Evolutionary conservation across 2,329 filamentous ascomycete species (phyloP), one percentile per base, ranked within the genome.

Genomic region (Amesomyces nigricolor): DNA sequence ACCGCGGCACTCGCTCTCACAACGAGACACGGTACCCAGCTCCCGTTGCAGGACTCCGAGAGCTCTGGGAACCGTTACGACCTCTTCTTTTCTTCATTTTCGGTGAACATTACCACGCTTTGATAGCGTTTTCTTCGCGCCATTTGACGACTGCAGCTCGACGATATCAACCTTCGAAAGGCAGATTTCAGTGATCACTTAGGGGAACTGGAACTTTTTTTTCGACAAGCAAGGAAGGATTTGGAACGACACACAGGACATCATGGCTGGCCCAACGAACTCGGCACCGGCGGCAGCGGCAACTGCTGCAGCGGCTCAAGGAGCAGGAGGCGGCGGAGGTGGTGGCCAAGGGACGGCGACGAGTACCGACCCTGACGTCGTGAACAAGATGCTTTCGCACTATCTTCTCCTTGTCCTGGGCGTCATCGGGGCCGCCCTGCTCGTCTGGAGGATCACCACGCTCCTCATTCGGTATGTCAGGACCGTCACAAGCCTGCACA

Each of bases 401-500:
- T 85, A 86, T 66, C 75, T 86, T 43, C 73, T 86, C 61, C 73
- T 84, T 61, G 76, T 86, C 29, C 83, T 88, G 69, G 82, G 82
- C 51, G 78, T 78, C 49, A 75, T 91, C 50, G 79, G 86, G 11
- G 77, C 70, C 37, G 76, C 78, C 48, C 76, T 91, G 63, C 76
- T 88, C 60, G 63, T 85, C 60, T 92, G 89, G 81, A 83, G 86
- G 58, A 69, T 85, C 60, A 71, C 75, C 53, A 77, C 83, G 49
- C 77, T 80, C 53, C 72, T 87, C 54, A 75, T 81, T 56, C 82
- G 79, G 62, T 86, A 94, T 66, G 75, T 91, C 38, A 83, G 91
- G 60, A 86, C 81, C 26, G 77, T 95, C 44, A 79, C 87, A 42
- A 89, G 85, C 65, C 79, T 96, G 62, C 86, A 81, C 73, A 90